These are phyloP conservation scores for Wickerhamiella siamensis DNA, from an alignment of 805 yeast species.

Conservation along the genomic window DNA sequence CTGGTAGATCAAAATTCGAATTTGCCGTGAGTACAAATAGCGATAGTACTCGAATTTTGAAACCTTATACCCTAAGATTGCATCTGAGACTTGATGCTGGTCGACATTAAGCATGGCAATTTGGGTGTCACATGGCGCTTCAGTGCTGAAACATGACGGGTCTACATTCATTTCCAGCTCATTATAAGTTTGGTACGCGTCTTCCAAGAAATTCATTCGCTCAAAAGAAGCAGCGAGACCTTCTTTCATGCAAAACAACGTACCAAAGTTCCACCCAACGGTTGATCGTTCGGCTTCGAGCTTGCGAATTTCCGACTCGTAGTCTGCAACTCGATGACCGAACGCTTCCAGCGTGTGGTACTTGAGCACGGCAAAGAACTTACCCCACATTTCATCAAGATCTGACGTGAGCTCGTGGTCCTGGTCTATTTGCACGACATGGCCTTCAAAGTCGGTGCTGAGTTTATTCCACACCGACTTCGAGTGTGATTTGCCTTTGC, in stretches of 20 bases:
- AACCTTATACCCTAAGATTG: slow-evolving; percentile 25
- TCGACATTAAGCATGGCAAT: slow-evolving; percentile 6
- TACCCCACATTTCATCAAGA: slow-evolving; percentile 36
- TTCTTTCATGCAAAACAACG: slow-evolving; percentile 33
- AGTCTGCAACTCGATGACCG: slow-evolving; percentile 31
- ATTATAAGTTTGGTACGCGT: slow-evolving; percentile 41
- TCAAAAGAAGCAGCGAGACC: slow-evolving; percentile 39
- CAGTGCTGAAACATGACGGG: slow-evolving; percentile 12
- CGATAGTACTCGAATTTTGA: slow-evolving; percentile 28
- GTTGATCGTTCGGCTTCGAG: slow-evolving; percentile 24
- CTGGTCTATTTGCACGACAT: slow-evolving; percentile 14
- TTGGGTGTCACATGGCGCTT: slow-evolving; percentile 5
- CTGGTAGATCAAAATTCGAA: slow-evolving; percentile 21
- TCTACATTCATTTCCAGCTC: slow-evolving; percentile 28
- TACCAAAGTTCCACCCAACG: slow-evolving; percentile 34
- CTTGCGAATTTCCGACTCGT: slow-evolving; percentile 28
- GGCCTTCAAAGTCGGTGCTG: slow-evolving; percentile 23
- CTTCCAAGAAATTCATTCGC: slow-evolving; percentile 44
- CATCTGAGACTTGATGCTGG: slow-evolving; percentile 18
- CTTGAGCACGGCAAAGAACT: slow-evolving; percentile 33
- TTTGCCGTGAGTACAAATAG: slow-evolving; percentile 26
- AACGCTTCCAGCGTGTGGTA: slow-evolving; percentile 40
- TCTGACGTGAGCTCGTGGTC: slow-evolving; percentile 3
- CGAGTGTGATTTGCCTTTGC: slow-evolving; percentile 5
- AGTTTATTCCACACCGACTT: slow-evolving; percentile 16